Percentiles rank a stretch among this genome's conserved stretches.
Evolutionary conservation across 768 basidiomycete genomes (phyloP).

Genomic region (Mycena metata): DNA sequence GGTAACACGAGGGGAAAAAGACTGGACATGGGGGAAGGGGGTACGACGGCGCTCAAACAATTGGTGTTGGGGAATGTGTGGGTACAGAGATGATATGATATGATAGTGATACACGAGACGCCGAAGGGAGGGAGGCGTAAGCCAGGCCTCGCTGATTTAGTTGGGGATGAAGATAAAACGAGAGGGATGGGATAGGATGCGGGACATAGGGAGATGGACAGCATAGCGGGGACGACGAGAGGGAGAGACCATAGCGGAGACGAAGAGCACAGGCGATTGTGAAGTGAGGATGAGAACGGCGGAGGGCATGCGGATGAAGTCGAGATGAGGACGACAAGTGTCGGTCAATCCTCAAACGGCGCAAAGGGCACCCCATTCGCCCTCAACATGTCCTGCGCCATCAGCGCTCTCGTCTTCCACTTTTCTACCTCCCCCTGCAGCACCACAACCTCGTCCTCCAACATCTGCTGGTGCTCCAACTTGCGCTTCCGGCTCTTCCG

Average conservation of each 20-base stretch:
- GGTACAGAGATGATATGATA: neutral
- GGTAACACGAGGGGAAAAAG: neutral
- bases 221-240: neutral
- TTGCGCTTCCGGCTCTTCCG: constrained; percentile 76
- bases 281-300: too few species aligned
- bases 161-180: neutral
- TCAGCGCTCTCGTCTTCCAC: constrained; percentile 32
- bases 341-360: constrained; percentile 27
- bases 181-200: neutral
- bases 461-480: constrained; percentile 68
- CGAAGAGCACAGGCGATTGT: neutral
- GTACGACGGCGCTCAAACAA: constrained; percentile 42
- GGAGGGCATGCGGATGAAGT: too few species aligned
- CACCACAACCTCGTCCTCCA: constrained; percentile 59
- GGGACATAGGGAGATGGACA: too few species aligned
- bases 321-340: too few species aligned
- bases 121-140: constrained; percentile 22
- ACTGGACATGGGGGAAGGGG: constrained; percentile 27
- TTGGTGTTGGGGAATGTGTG: constrained; percentile 35
- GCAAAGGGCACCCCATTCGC: constrained; percentile 22
- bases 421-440: constrained; percentile 12
- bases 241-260: neutral
- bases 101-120: constrained; percentile 32
- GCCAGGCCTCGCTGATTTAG: too few species aligned
- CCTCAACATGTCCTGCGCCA: constrained; percentile 22